These are phyloP conservation scores for Geranium rotundifolium DNA, from an alignment of 345 rosid species.

Conservation along the genomic window DNA sequence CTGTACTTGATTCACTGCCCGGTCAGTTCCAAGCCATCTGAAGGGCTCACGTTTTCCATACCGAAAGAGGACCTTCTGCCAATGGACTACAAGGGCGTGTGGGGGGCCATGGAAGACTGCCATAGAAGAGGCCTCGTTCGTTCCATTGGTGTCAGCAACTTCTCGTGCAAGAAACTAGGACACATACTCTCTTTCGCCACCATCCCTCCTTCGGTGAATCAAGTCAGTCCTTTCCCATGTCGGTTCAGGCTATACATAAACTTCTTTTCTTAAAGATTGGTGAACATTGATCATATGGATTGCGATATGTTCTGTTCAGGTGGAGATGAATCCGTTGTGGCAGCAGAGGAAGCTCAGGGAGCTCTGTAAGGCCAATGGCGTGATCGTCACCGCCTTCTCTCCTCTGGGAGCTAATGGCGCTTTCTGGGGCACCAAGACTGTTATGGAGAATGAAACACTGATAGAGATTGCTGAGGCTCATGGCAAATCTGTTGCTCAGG, in stretches of 20 bases:
- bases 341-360: not conserved
- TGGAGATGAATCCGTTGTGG: not conserved
- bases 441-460: not conserved
- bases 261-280: too few species aligned
- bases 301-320: not conserved
- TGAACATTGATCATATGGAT: too few species aligned
- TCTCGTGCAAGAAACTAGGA: slow-evolving; percentile 52
- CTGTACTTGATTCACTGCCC: slow-evolving; percentile 97
- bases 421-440: not conserved
- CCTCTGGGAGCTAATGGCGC: not conserved
- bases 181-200: slow-evolving; percentile 49
- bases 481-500: not conserved
- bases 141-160: slow-evolving; percentile 84
- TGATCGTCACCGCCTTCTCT: not conserved
- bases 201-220: slow-evolving; percentile 61
- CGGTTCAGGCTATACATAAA: too few species aligned
- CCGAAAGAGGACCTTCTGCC: slow-evolving; percentile 56
- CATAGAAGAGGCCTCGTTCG: slow-evolving; percentile 54
- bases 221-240: slow-evolving; percentile 18
- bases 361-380: not conserved
- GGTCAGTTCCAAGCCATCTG: slow-evolving; percentile 67
- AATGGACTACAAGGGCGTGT: slow-evolving; percentile 57
- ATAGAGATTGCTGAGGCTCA: not conserved
- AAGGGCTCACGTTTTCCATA: slow-evolving; percentile 33
- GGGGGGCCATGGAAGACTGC: slow-evolving; percentile 83